A percentile compares a stretch with the other conserved stretches of the same genome.
These are phyloP conservation scores for Cutaneotrichosporon dermatis DNA, from an alignment of 1,284 basidiomycete genomes.

Conservation along the genomic window DNA sequence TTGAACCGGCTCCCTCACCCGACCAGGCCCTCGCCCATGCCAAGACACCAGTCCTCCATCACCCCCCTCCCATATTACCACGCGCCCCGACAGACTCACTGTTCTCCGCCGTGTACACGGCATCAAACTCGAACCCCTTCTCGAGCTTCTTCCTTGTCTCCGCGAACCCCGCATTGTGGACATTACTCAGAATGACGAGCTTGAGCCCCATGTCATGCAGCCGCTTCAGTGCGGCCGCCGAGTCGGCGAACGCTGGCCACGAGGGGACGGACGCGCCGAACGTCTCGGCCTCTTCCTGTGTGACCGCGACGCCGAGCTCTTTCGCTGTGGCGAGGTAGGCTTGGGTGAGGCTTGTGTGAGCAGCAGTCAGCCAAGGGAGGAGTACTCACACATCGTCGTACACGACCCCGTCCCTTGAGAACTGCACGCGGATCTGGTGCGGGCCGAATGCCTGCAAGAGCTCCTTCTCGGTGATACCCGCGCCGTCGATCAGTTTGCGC, in stretches of 20 bases:
- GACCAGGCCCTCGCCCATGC: too few species aligned
- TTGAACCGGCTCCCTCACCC: too few species aligned
- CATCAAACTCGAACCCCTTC: conserved; percentile 28
- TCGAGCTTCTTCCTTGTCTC: conserved; percentile 29
- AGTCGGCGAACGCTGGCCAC: conserved; percentile 41
- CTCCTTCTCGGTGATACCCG: conserved; percentile 17
- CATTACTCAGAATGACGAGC: conserved; percentile 34
- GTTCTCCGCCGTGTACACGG: conserved; percentile 32
- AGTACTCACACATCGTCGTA: conserved; percentile 36
- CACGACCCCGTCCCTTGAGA: conserved; percentile 24
- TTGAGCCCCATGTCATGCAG: conserved; percentile 28
- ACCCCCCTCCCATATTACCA: too few species aligned
- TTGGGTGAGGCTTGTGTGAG: conserved; percentile 13
- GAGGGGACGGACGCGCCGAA: conserved; percentile 27
- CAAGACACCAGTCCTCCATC: too few species aligned
- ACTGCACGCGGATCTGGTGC: conserved; percentile 29
- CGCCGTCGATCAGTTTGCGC: conserved; percentile 15
- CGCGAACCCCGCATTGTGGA: conserved; percentile 31
- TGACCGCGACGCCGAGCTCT: conserved; percentile 11
- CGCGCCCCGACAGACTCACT: too few species aligned
- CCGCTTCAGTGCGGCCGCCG: conserved; percentile 23
- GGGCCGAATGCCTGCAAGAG: conserved; percentile 23
- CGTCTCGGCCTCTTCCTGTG: conserved; percentile 15
- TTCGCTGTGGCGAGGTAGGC: conserved; percentile 13
- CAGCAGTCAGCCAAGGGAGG: too few species aligned